Evolutionary conservation across 208 protist genomes (phyloP).

Genomic region (Naegleria fowleri): DNA sequence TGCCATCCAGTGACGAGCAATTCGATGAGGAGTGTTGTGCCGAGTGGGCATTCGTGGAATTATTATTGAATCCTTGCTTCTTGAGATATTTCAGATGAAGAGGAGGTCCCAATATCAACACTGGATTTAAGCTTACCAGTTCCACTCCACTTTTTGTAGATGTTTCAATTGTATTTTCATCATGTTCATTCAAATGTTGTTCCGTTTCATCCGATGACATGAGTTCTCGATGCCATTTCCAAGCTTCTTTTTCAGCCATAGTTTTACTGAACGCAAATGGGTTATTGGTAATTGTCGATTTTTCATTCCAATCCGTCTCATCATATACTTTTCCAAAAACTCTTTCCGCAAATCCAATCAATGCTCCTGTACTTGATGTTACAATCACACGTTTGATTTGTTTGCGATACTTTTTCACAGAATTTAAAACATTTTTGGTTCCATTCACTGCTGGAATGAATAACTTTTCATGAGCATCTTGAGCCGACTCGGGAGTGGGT

Average conservation of each 20-base stretch:
- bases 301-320: background rate
- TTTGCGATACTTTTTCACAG: background rate
- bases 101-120: background rate
- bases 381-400: background rate
- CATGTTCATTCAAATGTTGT: no score
- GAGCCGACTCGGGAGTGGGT: background rate
- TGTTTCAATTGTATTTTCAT: background rate
- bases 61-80: no score
- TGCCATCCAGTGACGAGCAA: no score
- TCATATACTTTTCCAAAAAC: background rate
- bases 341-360: background rate
- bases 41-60: no score
- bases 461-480: background rate
- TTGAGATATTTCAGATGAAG: background rate
- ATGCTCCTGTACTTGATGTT: background rate
- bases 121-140: background rate
- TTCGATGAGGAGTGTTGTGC: no score
- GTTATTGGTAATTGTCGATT: background rate
- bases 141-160: background rate
- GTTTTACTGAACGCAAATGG: background rate
- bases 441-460: slow-evolving; percentile 24
- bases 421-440: slow-evolving; percentile 10
- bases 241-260: background rate
- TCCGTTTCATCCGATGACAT: no score
- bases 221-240: background rate